A percentile compares a stretch with the other conserved stretches of the same genome.
Conservation (phyloP, 2,329 filamentous ascomycete species). For the Trichoderma sp. region DNA sequence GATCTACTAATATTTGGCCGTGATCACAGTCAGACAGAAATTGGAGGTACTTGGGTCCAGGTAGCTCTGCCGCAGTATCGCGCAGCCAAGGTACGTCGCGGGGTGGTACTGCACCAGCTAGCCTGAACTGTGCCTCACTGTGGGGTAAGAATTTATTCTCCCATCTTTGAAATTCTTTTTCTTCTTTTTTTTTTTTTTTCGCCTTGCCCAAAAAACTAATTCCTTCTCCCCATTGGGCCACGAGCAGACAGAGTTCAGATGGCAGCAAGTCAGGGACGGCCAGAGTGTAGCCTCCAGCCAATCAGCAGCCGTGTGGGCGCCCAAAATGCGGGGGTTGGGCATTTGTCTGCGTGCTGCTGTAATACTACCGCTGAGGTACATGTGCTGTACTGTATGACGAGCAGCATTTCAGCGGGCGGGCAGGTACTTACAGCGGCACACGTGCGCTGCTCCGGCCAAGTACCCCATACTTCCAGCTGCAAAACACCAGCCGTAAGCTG, state of each 20-base stretch:
- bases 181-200: background rate
- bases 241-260: background rate
- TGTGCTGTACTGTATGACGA: no score
- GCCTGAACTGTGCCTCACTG: background rate
- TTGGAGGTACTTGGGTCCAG: background rate
- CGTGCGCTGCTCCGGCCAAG: background rate
- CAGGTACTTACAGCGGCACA: background rate
- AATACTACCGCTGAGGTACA: no score
- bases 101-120: background rate
- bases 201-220: background rate
- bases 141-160: background rate
- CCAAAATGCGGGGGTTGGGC: background rate
- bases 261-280: background rate
- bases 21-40: background rate
- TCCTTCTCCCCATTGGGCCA: background rate
- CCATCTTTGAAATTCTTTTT: background rate
- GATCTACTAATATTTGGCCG: constrained; percentile 1
- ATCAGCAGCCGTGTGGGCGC: background rate
- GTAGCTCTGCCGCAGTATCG: background rate
- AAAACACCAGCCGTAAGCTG: background rate
- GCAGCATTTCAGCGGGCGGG: background rate
- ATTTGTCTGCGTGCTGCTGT: background rate
- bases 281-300: background rate
- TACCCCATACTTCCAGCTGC: background rate
- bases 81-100: background rate